These are phyloP conservation scores for Naganishia antarctica DNA, from an alignment of 768 basidiomycete species.

Conservation along the genomic window DNA sequence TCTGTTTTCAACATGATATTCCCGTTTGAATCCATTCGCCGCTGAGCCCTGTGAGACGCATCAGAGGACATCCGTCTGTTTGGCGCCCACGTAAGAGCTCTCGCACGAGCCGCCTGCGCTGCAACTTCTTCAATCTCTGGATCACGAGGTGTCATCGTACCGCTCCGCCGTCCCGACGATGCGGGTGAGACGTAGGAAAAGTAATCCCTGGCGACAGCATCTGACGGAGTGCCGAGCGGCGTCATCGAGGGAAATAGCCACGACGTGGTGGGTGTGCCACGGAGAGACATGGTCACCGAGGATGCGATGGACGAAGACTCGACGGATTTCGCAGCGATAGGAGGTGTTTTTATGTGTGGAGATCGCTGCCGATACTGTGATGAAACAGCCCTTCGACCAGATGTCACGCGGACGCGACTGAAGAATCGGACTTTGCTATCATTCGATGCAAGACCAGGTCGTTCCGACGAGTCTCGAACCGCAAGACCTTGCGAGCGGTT, in stretches of 20 bases:
- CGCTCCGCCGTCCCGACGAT: neutral
- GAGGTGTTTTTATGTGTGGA: conserved; percentile 1
- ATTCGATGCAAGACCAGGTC: conserved; percentile 16
- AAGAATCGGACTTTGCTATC: conserved; percentile 26
- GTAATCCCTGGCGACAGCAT: conserved; percentile 13
- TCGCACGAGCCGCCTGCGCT: conserved; percentile 17
- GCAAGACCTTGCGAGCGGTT: conserved; percentile 5
- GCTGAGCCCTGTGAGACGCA: neutral
- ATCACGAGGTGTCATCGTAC: conserved; percentile 18
- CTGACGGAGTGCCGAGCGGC: conserved; percentile 7
- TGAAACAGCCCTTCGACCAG: conserved; percentile 6
- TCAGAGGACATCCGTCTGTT: conserved; percentile 13
- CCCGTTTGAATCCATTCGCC: neutral
- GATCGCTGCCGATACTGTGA: conserved; percentile 6
- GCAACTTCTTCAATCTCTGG: conserved; percentile 21
- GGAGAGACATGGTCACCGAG: conserved; percentile 13
- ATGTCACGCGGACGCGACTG: conserved; percentile 20
- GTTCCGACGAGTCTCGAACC: conserved; percentile 1
- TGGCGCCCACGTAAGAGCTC: conserved; percentile 20
- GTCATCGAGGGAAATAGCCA: conserved; percentile 19
- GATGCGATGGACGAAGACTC: conserved; percentile 16
- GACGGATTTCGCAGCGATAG: conserved; percentile 6
- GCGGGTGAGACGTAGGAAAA: conserved; percentile 19
- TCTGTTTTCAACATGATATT: conserved; percentile 14
- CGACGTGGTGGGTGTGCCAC: conserved; percentile 16